Evolutionary conservation across 331 rosid genomes (phyloP).

Genomic region (Stylosanthes scabra): DNA sequence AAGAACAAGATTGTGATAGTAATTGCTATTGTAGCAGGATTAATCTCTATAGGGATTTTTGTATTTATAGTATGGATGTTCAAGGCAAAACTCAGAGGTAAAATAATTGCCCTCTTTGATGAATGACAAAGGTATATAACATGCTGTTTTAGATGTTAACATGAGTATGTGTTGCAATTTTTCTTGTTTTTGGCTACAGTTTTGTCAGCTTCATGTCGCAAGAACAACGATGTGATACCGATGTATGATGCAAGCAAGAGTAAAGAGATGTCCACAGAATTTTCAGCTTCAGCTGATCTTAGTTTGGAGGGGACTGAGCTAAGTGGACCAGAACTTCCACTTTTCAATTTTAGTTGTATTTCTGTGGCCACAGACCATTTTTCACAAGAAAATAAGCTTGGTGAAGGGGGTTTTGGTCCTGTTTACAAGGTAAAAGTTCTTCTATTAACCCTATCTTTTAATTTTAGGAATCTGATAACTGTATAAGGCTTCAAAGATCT

Average conservation of each 20-base stretch:
- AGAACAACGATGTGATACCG: conserved; percentile 41
- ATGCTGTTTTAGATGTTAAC: conserved; percentile 23
- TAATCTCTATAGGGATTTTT: conserved; percentile 48
- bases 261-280: conserved; percentile 62
- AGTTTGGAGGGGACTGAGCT: conserved; percentile 53
- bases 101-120: conserved; percentile 24
- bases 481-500: conserved; percentile 2
- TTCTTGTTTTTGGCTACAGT: conserved; percentile 46
- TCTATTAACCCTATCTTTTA: conserved; percentile 2
- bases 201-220: conserved; percentile 52
- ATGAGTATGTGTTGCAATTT: background rate
- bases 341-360: conserved; percentile 63
- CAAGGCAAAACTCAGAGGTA: conserved; percentile 64
- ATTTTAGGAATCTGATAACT: background rate
- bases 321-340: conserved; percentile 68
- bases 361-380: conserved; percentile 74
- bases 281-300: conserved; percentile 66
- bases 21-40: conserved; percentile 49
- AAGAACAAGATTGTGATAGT: conserved; percentile 42
- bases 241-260: conserved; percentile 47
- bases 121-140: conserved; percentile 13
- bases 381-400: conserved; percentile 82
- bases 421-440: conserved; percentile 69
- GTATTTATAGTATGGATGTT: conserved; percentile 53
- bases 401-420: conserved; percentile 89